phyloP scores from a whole-genome alignment of 148 eudicot species.

The Cornus suecica region DNA sequence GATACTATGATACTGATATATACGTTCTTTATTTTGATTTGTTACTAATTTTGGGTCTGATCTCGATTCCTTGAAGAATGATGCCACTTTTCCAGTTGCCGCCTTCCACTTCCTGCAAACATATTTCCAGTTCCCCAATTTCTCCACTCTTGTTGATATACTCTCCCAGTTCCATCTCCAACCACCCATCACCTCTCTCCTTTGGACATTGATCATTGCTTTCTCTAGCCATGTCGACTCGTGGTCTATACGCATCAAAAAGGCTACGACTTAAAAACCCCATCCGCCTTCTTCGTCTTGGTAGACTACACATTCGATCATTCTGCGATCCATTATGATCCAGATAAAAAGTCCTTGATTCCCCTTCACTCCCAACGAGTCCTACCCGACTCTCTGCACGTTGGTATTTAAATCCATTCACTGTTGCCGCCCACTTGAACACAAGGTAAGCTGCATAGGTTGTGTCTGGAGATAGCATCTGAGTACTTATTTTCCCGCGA shows the following conservation, averaged over 20 bases:
- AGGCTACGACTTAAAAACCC: slow-evolving; percentile 19
- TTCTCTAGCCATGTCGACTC: neutral
- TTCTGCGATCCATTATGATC: slow-evolving; percentile 21
- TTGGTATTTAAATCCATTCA: slow-evolving; percentile 35
- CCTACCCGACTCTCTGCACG: slow-evolving; percentile 31
- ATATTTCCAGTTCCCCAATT: slow-evolving; percentile 38
- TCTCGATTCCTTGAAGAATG: slow-evolving; percentile 55
- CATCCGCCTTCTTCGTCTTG: slow-evolving; percentile 17
- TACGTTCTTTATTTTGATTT: too few species aligned
- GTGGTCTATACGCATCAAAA: neutral
- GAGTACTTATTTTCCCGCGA: slow-evolving; percentile 30
- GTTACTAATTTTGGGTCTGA: too few species aligned
- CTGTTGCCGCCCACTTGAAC: slow-evolving; percentile 27
- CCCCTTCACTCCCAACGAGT: slow-evolving; percentile 20
- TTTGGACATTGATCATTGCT: slow-evolving; percentile 22
- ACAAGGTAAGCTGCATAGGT: slow-evolving; percentile 50
- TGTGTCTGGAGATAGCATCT: slow-evolving; percentile 40
- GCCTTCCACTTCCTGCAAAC: slow-evolving; percentile 29
- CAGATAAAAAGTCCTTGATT: slow-evolving; percentile 23
- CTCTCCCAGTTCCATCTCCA: slow-evolving; percentile 58
- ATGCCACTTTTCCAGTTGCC: slow-evolving; percentile 49
- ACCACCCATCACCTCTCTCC: slow-evolving; percentile 60
- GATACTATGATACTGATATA: too few species aligned
- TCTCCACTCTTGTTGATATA: slow-evolving; percentile 26
- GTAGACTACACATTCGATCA: slow-evolving; percentile 22